These are phyloP conservation scores for Corymbia maculata DNA, from an alignment of 345 rosid genomes.

Conservation along the genomic window DNA sequence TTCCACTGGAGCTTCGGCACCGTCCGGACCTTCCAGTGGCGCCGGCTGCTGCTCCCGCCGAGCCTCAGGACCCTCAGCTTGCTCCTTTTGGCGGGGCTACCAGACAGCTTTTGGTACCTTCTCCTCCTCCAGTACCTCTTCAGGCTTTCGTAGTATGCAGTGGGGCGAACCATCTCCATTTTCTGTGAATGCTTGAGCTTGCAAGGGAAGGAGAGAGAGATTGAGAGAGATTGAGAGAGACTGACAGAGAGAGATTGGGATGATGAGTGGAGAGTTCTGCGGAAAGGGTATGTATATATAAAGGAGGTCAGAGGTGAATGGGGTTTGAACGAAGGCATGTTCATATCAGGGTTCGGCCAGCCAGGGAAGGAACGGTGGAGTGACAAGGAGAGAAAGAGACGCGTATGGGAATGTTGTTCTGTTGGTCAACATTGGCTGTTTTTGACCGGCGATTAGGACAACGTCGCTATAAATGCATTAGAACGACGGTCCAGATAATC, in stretches of 20 bases:
- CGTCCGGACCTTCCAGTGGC: not conserved
- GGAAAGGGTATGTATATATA: not conserved
- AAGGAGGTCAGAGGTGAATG: not conserved
- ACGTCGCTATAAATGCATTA: not conserved
- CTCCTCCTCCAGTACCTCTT: slow-evolving; percentile 38
- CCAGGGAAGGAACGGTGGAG: not conserved
- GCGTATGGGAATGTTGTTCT: not conserved
- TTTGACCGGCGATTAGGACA: not conserved
- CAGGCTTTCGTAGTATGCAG: slow-evolving; percentile 6
- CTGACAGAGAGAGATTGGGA: not conserved
- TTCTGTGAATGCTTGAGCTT: not conserved
- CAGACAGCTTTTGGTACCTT: slow-evolving; percentile 17
- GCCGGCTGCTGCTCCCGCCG: not conserved
- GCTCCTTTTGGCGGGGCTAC: not conserved
- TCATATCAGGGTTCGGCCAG: not conserved
- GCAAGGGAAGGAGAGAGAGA: not conserved
- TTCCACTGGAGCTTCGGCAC: not conserved
- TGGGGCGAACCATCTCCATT: slow-evolving; percentile 13
- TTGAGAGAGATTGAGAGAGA: not conserved
- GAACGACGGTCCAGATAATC: not conserved
- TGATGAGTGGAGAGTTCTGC: not conserved
- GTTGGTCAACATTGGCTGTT: not conserved
- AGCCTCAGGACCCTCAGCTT: slow-evolving; percentile 25
- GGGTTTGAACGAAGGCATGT: not conserved
- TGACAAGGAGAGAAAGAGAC: not conserved